Percentiles rank a stretch among this genome's conserved stretches.
Evolutionary conservation across 768 basidiomycete genomes (phyloP).

Genomic region (Amanita pallidorosea): DNA sequence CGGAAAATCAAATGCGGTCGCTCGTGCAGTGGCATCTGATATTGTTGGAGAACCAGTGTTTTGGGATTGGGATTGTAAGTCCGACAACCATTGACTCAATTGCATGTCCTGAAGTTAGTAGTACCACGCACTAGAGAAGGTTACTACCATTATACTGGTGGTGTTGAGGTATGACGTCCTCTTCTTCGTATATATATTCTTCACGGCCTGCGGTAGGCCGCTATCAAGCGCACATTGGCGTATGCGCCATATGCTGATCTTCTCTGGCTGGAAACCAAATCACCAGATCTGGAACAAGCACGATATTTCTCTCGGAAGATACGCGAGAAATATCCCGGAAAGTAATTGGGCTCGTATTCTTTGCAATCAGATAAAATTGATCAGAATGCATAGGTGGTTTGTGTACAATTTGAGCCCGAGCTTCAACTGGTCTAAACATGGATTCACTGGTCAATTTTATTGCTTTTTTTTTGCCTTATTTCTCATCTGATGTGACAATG

Average conservation of each 20-base stretch:
- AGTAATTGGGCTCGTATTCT: slow-evolving; percentile 28
- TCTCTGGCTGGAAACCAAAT: slow-evolving; percentile 89
- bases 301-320: slow-evolving; percentile 69
- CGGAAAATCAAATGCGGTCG: slow-evolving; percentile 65
- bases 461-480: background rate
- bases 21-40: slow-evolving; percentile 63
- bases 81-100: background rate
- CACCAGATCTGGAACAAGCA: slow-evolving; percentile 76
- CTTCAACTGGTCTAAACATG: slow-evolving; percentile 85
- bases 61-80: slow-evolving; percentile 86
- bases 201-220: slow-evolving; percentile 33
- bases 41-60: slow-evolving; percentile 60
- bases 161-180: slow-evolving; percentile 42
- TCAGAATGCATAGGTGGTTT: slow-evolving; percentile 44
- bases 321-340: slow-evolving; percentile 58
- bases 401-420: slow-evolving; percentile 93
- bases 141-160: slow-evolving; percentile 81
- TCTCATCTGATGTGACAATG: background rate
- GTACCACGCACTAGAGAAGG: slow-evolving; percentile 86
- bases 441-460: slow-evolving; percentile 47
- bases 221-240: slow-evolving; percentile 67
- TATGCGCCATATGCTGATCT: slow-evolving; percentile 86
- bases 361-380: background rate
- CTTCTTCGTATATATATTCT: background rate
- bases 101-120: slow-evolving; percentile 16